Evolutionary conservation across 1,284 basidiomycete species (phyloP), one percentile per base, ranked within the genome.

Genomic region (Melampsora occidentalis): DNA sequence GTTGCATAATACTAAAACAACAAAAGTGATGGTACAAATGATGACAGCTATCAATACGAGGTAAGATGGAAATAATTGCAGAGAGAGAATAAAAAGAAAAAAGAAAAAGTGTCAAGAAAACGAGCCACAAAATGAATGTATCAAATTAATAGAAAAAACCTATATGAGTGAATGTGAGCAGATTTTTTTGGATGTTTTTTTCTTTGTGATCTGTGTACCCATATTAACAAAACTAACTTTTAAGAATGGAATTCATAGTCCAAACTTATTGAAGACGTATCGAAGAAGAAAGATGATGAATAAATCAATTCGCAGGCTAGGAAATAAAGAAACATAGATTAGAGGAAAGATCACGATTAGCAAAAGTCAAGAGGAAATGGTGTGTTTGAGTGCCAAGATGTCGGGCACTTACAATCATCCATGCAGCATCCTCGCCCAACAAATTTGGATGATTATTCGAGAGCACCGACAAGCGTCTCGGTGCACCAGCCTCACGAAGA

Each of bases 401-500:
- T 25, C 4, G 2, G 6, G 9, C 20, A 25, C 28, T 59, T 31
- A 59, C 53, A 16, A 22, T 31, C 28, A 59, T 22, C 53, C 53
- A 59, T 31, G 28, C 14, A 59, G 53, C 7, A 59, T 59, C 53
- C 53, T 31, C 53, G n/a, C 28, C 28, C 53, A 59, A 59, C 53
- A 59, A 59, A 16, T 59, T 59, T 14, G 53, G n/a, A n/a, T 59
- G n/a, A 22, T 22, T 59, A 16, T 59, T 22, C n/a, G 53, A 59
- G 53, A 59, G 18, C 20, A 73, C 18, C 20, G 71, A 53, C 31
- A 75, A 39, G 10, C 64, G 61, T 28, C 61, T 63, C 18, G 67
- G 73, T 16, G 31, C 67, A 28, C 66, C 73, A 12, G 67, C 73
- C 14, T 67, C 28, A 9, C 73, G 73, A 28, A 76, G 61, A 51